Evolutionary conservation across 2,329 filamentous ascomycete genomes (phyloP), one percentile per base, ranked within the genome.

Genomic region (Coniochaeta hoffmannii): DNA sequence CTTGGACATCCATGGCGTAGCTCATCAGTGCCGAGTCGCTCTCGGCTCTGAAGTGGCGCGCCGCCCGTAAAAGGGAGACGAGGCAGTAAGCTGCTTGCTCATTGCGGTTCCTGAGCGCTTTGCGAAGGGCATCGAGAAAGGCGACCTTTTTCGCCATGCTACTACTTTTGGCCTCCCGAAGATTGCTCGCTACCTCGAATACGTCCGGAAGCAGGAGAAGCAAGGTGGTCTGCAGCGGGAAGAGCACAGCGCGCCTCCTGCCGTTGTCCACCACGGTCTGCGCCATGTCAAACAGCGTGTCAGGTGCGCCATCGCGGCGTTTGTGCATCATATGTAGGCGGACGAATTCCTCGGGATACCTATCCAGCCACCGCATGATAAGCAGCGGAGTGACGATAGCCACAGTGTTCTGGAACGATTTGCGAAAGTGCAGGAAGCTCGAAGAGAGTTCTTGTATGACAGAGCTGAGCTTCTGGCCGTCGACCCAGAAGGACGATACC

Each of bases 221-320:
- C 4, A 88, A 69, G 12, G 79, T 76, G 2, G 78, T 83, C 64
- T 88, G 85, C 53, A 88, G 73, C 15, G 85, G 83, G 61, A 79
- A 85, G 19, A 87, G 71, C 31, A 81, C 70, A 3, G 75, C 74
- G 60, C 77, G 82, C 50, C 79, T 76, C 59, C 77, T 77, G 35
- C 74, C 76, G 55, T 77, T 81, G 64, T 87, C 84, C 34, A 77
- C 75, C 28, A 85, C 76, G 3, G 81, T 81, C 60, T 83, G 78
- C 5, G 82, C 78, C 81, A 88, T 87, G 62, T 88, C 85, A 64
- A 88, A 87, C 24, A 88, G 72, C 0, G 82, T 86, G 64, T 88
- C 85, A 5, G 82, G 79, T 10, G 81, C 81, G 50, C 79, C 82
- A 61, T 87, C 84, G n/a, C 87, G 74, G 63, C 82, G 78, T 62